Conservation (phyloP, 2,329 filamentous ascomycete species). For the Trichophyton schoenleinii region DNA sequence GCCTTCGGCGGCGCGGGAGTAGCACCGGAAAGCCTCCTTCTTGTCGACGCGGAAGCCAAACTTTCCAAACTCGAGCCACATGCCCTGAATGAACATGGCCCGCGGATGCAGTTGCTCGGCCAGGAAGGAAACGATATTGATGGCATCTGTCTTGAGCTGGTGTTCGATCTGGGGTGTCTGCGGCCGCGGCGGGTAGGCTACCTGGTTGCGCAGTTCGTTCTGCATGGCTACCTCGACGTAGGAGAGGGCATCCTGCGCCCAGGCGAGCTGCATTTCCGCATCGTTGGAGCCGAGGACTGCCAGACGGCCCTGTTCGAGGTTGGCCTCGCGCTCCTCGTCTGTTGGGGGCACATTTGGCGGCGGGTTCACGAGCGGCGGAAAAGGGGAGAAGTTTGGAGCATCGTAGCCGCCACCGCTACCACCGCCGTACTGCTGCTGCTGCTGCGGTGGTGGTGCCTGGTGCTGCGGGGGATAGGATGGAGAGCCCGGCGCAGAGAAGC, state of each 20-base stretch:
- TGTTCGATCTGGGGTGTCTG: constrained; percentile 79
- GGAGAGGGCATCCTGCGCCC: constrained; percentile 83
- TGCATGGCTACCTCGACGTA: constrained; percentile 79
- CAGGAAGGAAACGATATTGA: constrained; percentile 84
- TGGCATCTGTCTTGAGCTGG: constrained; percentile 71
- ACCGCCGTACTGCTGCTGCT: neutral
- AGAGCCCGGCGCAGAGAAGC: constrained; percentile 6
- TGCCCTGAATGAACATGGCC: constrained; percentile 84
- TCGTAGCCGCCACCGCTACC: constrained; percentile 23
- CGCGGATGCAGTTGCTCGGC: constrained; percentile 86
- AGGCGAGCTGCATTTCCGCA: constrained; percentile 89
- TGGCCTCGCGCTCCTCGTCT: constrained; percentile 86
- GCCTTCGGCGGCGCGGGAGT: constrained; percentile 71
- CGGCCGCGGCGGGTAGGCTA: constrained; percentile 49
- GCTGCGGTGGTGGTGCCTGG: neutral
- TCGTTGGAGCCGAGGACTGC: constrained; percentile 86
- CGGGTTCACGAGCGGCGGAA: constrained; percentile 66
- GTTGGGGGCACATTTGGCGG: constrained; percentile 84
- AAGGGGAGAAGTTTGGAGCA: constrained; percentile 74
- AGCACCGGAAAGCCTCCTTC: constrained; percentile 82
- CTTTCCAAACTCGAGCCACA: constrained; percentile 97
- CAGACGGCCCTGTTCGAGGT: constrained; percentile 69
- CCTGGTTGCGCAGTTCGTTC: constrained; percentile 55
- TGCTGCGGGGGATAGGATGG: neutral
- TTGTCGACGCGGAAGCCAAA: constrained; percentile 85